phyloP scores from a whole-genome alignment of 208 protist genomes.

The Leishmania major region DNA sequence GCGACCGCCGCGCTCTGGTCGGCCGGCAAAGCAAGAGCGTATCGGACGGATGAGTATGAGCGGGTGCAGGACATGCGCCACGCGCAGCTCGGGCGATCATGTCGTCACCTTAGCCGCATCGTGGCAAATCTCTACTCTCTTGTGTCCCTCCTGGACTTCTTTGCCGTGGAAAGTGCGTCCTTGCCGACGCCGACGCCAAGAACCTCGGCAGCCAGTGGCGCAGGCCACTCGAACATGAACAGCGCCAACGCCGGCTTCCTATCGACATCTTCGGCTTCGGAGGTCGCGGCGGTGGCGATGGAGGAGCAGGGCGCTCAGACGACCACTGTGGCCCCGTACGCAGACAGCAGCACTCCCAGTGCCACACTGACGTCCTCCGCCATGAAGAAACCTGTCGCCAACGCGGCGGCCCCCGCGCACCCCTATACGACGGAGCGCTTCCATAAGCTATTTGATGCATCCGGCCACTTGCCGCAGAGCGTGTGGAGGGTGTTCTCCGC shows the following conservation, averaged over 20 bases:
- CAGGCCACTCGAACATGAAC: not conserved
- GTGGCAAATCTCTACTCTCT: conserved; percentile 32
- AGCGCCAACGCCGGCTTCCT: not conserved
- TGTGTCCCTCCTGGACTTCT: conserved; percentile 35
- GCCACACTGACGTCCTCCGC: not conserved
- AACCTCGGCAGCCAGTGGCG: not conserved
- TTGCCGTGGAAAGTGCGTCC: conserved; percentile 12
- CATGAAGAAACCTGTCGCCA: too few relatives aligned
- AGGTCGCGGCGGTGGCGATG: not conserved
- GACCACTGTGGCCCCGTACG: not conserved
- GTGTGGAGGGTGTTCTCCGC: conserved; percentile 24
- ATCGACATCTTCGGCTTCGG: not conserved
- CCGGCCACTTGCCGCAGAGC: conserved; percentile 7
- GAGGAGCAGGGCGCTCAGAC: conserved; percentile 2
- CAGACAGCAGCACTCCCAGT: not conserved
- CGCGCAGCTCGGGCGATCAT: conserved; percentile 3
- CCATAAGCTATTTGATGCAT: conserved; percentile 18
- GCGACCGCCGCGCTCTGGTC: not conserved
- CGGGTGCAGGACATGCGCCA: not conserved
- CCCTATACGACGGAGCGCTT: conserved; percentile 34
- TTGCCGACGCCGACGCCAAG: not conserved
- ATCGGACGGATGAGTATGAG: conserved; percentile 1
- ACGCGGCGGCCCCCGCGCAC: not conserved
- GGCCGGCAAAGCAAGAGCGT: not conserved
- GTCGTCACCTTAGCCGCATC: conserved; percentile 12